These are phyloP conservation scores for Prunella vulgaris DNA, from an alignment of 257 asterid genomes.

Conservation along the genomic window DNA sequence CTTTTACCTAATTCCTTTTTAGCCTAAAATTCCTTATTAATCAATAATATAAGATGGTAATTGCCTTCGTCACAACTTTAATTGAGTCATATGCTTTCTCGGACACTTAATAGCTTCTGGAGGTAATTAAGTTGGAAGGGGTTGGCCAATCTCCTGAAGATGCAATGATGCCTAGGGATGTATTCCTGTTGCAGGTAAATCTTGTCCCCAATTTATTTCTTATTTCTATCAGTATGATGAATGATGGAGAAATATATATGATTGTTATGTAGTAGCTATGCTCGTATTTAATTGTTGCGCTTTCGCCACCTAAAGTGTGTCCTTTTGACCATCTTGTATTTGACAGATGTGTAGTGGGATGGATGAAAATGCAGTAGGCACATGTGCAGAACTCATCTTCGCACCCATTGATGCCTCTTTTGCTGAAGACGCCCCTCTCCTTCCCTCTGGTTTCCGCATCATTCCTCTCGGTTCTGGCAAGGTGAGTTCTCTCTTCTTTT, in stretches of 20 bases:
- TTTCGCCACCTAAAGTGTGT: too few species aligned
- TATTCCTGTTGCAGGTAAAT: slow-evolving; percentile 78
- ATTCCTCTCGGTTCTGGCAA: slow-evolving; percentile 83
- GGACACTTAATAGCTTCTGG: slow-evolving; percentile 60
- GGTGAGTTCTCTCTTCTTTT: slow-evolving; percentile 32
- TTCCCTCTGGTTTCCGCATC: slow-evolving; percentile 90
- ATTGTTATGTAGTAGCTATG: too few species aligned
- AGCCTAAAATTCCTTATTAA: neutral
- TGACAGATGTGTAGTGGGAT: slow-evolving; percentile 73
- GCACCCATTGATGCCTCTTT: slow-evolving; percentile 93
- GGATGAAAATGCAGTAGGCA: slow-evolving; percentile 88
- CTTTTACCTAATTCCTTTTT: neutral
- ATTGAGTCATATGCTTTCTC: neutral
- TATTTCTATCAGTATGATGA: too few species aligned
- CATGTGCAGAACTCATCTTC: slow-evolving; percentile 81
- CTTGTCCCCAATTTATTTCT: too few species aligned
- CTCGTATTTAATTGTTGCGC: too few species aligned
- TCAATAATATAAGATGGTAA: neutral
- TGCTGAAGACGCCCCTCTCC: slow-evolving; percentile 91
- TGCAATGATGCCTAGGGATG: slow-evolving; percentile 67
- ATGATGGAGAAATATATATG: too few species aligned
- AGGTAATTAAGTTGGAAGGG: slow-evolving; percentile 85
- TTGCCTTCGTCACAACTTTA: neutral
- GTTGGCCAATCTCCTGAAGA: slow-evolving; percentile 74
- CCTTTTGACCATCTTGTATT: too few species aligned